A percentile compares a stretch with the other conserved stretches of the same genome.
These are phyloP conservation scores for Nicotiana otophora DNA, from an alignment of 257 asterid species.

Conservation along the genomic window DNA sequence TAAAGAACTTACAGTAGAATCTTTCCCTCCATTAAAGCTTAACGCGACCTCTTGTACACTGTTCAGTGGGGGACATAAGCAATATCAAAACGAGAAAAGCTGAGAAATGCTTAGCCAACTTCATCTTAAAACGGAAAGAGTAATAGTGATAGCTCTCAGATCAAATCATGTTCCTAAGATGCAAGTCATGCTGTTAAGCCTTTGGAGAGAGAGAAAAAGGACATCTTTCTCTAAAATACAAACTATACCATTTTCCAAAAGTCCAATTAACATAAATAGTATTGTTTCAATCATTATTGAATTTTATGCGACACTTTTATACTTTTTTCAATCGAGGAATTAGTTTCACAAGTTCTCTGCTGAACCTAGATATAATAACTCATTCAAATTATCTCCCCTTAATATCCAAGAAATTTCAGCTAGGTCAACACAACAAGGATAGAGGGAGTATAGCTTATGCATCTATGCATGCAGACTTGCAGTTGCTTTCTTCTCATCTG, in stretches of 20 bases:
- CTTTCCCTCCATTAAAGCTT: conserved; percentile 97
- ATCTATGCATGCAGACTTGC: not conserved
- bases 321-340: not conserved
- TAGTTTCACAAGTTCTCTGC: not conserved
- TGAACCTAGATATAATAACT: not conserved
- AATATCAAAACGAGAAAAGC: not conserved
- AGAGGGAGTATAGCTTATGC: not conserved
- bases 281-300: not conserved
- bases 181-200: not conserved
- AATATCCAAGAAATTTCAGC: not conserved
- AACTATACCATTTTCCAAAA: not conserved
- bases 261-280: not conserved
- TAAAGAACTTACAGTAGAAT: conserved; percentile 72
- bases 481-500: not conserved
- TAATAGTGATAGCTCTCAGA: not conserved
- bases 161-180: not conserved
- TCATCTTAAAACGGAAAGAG: not conserved
- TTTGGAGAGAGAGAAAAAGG: not conserved
- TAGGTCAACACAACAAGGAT: not conserved
- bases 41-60: conserved; percentile 85
- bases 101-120: not conserved
- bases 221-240: not conserved
- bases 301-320: not conserved
- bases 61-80: conserved; percentile 14
- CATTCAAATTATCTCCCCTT: not conserved